Conservation (phyloP, 129 eudicot genomes). For the Glebionis coronaria region DNA sequence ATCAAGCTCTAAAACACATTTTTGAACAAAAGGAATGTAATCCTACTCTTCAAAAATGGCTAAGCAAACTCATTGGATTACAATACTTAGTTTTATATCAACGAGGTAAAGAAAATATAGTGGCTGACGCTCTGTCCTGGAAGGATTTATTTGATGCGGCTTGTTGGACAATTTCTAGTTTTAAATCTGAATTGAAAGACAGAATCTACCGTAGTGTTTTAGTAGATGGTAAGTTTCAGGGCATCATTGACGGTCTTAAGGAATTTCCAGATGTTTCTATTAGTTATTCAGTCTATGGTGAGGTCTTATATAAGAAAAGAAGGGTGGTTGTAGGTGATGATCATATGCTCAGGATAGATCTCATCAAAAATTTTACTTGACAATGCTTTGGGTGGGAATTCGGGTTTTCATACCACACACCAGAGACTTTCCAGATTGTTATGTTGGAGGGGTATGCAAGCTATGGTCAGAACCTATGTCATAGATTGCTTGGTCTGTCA, state of each 20-base stretch:
- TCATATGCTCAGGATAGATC: background rate
- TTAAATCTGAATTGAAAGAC: background rate
- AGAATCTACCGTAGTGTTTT: background rate
- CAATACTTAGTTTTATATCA: background rate
- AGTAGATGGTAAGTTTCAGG: background rate
- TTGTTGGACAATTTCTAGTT: background rate
- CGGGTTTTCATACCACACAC: background rate
- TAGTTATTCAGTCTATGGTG: background rate
- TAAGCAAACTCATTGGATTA: background rate
- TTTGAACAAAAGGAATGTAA: background rate
- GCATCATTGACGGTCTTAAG: background rate
- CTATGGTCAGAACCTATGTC: too few species aligned
- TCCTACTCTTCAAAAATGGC: background rate
- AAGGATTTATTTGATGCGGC: background rate
- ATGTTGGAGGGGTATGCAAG: too few species aligned
- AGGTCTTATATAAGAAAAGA: background rate
- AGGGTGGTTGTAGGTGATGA: background rate
- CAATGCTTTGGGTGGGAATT: background rate
- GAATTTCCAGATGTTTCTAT: background rate
- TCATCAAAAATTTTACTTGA: background rate
- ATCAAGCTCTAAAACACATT: background rate
- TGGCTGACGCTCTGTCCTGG: background rate
- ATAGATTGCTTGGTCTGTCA: too few species aligned
- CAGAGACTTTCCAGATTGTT: background rate
- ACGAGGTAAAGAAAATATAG: background rate